Percentiles rank a stretch among this genome's conserved stretches.
Conservation (phyloP, 1,139 yeast species). For the Zygoascus sp. region DNA sequence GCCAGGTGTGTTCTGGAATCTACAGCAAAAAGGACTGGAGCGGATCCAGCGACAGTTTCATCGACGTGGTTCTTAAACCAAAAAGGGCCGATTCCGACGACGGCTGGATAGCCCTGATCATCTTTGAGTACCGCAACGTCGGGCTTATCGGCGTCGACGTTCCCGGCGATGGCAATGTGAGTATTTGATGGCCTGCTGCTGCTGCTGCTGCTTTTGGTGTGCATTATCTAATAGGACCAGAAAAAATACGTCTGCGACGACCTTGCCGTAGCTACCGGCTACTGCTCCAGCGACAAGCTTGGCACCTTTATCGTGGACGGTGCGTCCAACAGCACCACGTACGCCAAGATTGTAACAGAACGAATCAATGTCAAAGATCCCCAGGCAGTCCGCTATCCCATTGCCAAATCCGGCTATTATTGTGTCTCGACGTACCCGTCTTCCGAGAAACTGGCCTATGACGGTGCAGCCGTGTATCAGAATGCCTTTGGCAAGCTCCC, state of each 20-base stretch:
- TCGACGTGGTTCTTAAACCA: conserved; percentile 42
- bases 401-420: conserved; percentile 80
- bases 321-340: conserved; percentile 38
- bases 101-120: conserved; percentile 55
- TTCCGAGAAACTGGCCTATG: conserved; percentile 43
- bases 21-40: conserved; percentile 86
- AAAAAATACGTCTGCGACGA: conserved; percentile 71
- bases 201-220: not conserved
- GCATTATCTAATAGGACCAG: too few species aligned
- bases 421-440: conserved; percentile 71
- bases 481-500: conserved; percentile 87
- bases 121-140: conserved; percentile 81
- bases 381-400: conserved; percentile 57
- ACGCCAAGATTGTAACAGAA: conserved; percentile 54
- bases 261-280: conserved; percentile 50
- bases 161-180: conserved; percentile 29
- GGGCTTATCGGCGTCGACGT: conserved; percentile 57
- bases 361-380: conserved; percentile 55
- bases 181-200: not conserved
- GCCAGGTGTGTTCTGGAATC: conserved; percentile 85
- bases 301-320: conserved; percentile 58
- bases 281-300: conserved; percentile 52
- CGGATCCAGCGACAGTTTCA: conserved; percentile 48
- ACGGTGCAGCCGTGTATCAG: conserved; percentile 70
- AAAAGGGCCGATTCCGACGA: conserved; percentile 32